Evolutionary conservation across 2,329 filamentous ascomycete genomes (phyloP), one percentile per base, ranked within the genome.

Genomic region (Lachnellula subtilissima): DNA sequence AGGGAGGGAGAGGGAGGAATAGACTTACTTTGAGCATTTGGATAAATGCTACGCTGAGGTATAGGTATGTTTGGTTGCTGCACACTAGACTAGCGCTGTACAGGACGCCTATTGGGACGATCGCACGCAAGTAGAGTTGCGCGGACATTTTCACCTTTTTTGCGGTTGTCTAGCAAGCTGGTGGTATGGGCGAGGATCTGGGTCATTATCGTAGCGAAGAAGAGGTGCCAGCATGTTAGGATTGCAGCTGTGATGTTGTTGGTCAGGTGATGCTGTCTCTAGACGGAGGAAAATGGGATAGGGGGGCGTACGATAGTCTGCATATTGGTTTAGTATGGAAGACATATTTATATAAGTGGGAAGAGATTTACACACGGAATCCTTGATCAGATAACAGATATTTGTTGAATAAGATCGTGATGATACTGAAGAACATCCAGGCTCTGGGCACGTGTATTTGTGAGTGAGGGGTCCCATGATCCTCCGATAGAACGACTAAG

Each of bases 361-460:
- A 5, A 36, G 17, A 23, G 36, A 23, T 17, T 8, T n/a, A 35
- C 4, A 12, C 12, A 89, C 86, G 84, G 78, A 96, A 96, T 63
- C 89, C 82, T 62, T 87, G 81, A 48, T 87, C 91, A 69, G 91
- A 85, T 61, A 97, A 81, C 67, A 97, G 89, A 83, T 90, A 96
- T 83, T 97, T 97, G 85, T 97, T 97, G 87, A 96, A 97, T 59
- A 97, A 79, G 71, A 97, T 97, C 70, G 96, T 91, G 66, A 87
- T 88, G 37, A 91, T 96, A 70, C 89, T 95, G 73, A 96, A 80
- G 56, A 85, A 77, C 70, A 97, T 97, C 93, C 93, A 97, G 65
- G 85, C 79, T 67, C 91, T 96, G 11, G 8, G 28, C 28, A 32
- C 28, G 28, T 32, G 73, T 42, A 52, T 40, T 19, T n/a, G 7